Evolutionary conservation across 129 eudicot genomes (phyloP).

Genomic region (Flaveria sonorensis): DNA sequence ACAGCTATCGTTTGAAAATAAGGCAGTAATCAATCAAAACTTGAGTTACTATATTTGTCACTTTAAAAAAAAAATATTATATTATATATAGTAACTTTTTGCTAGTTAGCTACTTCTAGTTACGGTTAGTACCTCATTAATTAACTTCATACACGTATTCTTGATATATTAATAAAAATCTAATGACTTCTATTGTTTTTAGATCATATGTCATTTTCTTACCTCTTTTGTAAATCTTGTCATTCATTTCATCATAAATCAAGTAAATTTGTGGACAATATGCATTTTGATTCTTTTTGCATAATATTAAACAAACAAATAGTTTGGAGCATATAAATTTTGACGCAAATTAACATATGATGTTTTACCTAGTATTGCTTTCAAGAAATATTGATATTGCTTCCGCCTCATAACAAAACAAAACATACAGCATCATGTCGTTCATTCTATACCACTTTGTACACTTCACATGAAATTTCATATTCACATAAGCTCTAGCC

Average conservation of each 20-base stretch:
- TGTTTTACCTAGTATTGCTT: not conserved
- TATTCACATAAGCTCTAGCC: too few species aligned
- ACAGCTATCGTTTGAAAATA: not conserved
- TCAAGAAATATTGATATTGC: not conserved
- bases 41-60: not conserved
- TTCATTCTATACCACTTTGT: too few species aligned
- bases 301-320: not conserved
- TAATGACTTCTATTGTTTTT: not conserved
- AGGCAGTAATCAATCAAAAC: not conserved
- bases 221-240: not conserved
- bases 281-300: not conserved
- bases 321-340: not conserved
- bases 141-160: not conserved
- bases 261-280: not conserved
- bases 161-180: not conserved
- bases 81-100: not conserved
- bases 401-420: not conserved
- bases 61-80: not conserved
- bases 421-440: too few species aligned
- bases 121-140: not conserved
- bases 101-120: not conserved
- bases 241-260: not conserved
- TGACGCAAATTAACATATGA: not conserved
- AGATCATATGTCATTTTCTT: conserved; percentile 2
- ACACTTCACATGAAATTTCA: too few species aligned